Conservation (phyloP, 768 basidiomycete genomes). For the Exsudoporus frostii region DNA sequence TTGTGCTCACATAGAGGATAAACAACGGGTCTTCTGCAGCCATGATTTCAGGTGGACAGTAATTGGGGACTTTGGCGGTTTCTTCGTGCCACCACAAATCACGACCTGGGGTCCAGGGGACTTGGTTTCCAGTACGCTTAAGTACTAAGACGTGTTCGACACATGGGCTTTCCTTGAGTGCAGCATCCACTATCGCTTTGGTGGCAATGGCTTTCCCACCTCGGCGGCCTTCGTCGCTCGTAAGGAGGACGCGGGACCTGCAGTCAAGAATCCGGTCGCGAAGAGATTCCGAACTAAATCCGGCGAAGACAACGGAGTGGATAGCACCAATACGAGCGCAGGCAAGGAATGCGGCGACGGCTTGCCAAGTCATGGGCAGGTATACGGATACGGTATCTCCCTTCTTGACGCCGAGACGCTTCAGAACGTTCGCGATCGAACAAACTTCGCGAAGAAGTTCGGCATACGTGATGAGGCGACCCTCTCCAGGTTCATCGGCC, state of each 20-base stretch:
- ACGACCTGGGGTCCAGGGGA: slow-evolving; percentile 77
- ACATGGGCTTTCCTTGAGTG: slow-evolving; percentile 75
- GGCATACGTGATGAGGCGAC: slow-evolving; percentile 71
- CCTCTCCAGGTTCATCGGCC: slow-evolving; percentile 88
- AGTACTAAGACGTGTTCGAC: slow-evolving; percentile 93
- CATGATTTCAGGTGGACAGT: slow-evolving; percentile 89
- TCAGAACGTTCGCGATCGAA: slow-evolving; percentile 88
- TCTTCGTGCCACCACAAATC: slow-evolving; percentile 99
- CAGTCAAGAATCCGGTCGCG: slow-evolving; percentile 92
- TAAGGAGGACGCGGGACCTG: slow-evolving; percentile 86
- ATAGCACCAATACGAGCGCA: slow-evolving; percentile 96
- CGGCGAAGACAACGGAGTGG: slow-evolving; percentile 97
- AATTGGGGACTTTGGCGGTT: slow-evolving; percentile 74
- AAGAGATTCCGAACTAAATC: slow-evolving; percentile 92
- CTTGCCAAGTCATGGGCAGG: slow-evolving; percentile 93
- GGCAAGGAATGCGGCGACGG: slow-evolving; percentile 94
- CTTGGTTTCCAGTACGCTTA: slow-evolving; percentile 77
- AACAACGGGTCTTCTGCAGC: slow-evolving; percentile 93
- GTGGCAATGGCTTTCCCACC: slow-evolving; percentile 95
- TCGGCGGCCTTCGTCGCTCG: slow-evolving; percentile 89
- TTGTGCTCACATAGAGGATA: slow-evolving; percentile 86
- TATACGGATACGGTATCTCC: slow-evolving; percentile 94
- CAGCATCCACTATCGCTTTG: slow-evolving; percentile 90
- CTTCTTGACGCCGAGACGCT: slow-evolving; percentile 85
- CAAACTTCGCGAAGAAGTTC: slow-evolving; percentile 90